A percentile compares a stretch with the other conserved stretches of the same genome.
Conservation (phyloP, 2,329 filamentous ascomycete genomes). For the Cercospora canescens region DNA sequence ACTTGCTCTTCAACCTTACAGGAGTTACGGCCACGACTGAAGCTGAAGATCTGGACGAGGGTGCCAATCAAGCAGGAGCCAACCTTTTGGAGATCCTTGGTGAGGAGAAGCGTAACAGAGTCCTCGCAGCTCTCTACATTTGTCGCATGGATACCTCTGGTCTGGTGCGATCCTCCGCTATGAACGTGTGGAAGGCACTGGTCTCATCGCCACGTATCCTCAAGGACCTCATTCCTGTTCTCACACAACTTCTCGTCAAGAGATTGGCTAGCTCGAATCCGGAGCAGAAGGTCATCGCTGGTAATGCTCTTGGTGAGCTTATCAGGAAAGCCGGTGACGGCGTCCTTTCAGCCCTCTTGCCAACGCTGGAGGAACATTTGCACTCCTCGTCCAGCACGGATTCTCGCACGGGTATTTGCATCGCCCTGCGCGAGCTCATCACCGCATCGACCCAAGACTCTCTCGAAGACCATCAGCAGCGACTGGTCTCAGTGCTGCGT, state of each 20-base stretch:
- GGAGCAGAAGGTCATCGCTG: slow-evolving; percentile 98
- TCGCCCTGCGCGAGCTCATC: slow-evolving; percentile 92
- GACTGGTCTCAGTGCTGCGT: slow-evolving; percentile 88
- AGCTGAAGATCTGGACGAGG: slow-evolving; percentile 76
- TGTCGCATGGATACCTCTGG: slow-evolving; percentile 96
- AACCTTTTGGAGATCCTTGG: slow-evolving; percentile 94
- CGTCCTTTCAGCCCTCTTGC: slow-evolving; percentile 82
- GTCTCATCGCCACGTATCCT: slow-evolving; percentile 89
- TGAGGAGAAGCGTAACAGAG: slow-evolving; percentile 94
- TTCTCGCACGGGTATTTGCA: slow-evolving; percentile 94
- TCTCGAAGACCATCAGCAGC: slow-evolving; percentile 92
- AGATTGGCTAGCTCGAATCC: slow-evolving; percentile 93
- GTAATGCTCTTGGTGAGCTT: slow-evolving; percentile 92
- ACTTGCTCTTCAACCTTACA: slow-evolving; percentile 95
- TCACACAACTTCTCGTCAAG: slow-evolving; percentile 91
- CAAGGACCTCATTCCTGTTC: slow-evolving; percentile 91
- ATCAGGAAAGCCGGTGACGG: slow-evolving; percentile 96
- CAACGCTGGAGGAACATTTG: slow-evolving; percentile 88
- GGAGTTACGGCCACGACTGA: slow-evolving; percentile 82
- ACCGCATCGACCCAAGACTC: slow-evolving; percentile 83
- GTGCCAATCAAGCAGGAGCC: slow-evolving; percentile 80
- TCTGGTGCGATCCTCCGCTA: slow-evolving; percentile 83
- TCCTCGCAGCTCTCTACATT: slow-evolving; percentile 94
- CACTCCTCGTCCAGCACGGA: slow-evolving; percentile 86
- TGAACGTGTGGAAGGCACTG: slow-evolving; percentile 94